A percentile compares a stretch with the other conserved stretches of the same genome.
Evolutionary conservation across 768 basidiomycete genomes (phyloP).

Genomic region (Boletus fagicola): DNA sequence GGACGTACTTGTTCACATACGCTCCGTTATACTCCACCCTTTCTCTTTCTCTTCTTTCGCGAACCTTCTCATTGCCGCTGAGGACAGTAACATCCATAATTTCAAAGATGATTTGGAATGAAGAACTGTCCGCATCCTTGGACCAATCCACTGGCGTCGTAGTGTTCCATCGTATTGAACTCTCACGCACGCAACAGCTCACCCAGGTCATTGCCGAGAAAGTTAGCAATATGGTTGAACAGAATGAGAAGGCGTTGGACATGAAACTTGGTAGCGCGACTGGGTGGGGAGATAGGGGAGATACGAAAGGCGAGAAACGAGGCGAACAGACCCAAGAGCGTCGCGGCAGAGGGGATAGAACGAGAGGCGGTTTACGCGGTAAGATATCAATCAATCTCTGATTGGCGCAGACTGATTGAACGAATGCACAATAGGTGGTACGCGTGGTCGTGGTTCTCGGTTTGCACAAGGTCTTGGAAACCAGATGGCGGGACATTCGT

Average conservation of each 20-base stretch:
- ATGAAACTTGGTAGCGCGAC: slow-evolving; percentile 69
- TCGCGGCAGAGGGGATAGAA: slow-evolving; percentile 64
- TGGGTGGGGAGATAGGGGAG: slow-evolving; percentile 52
- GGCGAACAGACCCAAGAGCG: slow-evolving; percentile 79
- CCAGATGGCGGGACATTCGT: slow-evolving; percentile 54
- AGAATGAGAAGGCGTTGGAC: slow-evolving; percentile 89
- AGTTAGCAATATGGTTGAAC: slow-evolving; percentile 80
- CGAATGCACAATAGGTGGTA: slow-evolving; percentile 44
- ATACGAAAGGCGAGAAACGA: slow-evolving; percentile 68
- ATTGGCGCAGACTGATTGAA: slow-evolving; percentile 1
- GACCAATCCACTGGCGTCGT: slow-evolving; percentile 90
- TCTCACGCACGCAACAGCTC: slow-evolving; percentile 86
- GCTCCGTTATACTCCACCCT: slow-evolving; percentile 90
- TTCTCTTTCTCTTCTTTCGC: slow-evolving; percentile 82
- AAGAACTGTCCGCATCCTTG: slow-evolving; percentile 89
- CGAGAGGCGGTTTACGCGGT: slow-evolving; percentile 59
- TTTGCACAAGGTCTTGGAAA: slow-evolving; percentile 83
- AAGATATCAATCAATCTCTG: slow-evolving; percentile 25
- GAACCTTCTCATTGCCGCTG: slow-evolving; percentile 81
- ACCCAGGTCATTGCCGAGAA: slow-evolving; percentile 88
- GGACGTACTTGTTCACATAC: slow-evolving; percentile 96
- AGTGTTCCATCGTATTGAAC: slow-evolving; percentile 90
- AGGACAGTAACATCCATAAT: slow-evolving; percentile 79
- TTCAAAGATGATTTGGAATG: slow-evolving; percentile 98
- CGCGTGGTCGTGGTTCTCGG: slow-evolving; percentile 72